Conservation (phyloP, 768 basidiomycete species). For the Dioszegia hungarica region DNA sequence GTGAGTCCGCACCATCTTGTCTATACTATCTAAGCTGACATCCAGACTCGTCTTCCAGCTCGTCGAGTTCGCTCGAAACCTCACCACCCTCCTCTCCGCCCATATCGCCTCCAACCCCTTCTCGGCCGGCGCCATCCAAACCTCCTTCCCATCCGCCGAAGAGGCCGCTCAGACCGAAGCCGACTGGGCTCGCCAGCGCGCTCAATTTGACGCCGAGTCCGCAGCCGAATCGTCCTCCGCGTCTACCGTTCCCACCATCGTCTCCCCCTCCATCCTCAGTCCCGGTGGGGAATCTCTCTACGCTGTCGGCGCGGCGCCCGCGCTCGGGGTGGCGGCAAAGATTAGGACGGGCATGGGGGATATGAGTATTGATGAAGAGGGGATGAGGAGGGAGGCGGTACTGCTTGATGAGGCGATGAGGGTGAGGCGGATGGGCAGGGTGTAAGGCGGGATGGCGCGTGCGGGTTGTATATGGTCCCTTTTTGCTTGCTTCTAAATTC, state of each 20-base stretch:
- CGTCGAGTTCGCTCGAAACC: conserved; percentile 42
- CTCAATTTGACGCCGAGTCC: conserved; percentile 20
- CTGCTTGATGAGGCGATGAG: conserved; percentile 30
- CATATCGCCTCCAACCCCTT: conserved; percentile 2
- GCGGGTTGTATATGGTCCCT: neutral
- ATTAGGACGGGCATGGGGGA: neutral
- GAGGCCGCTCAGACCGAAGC: conserved; percentile 24
- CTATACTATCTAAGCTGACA: neutral
- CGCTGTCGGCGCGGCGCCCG: neutral
- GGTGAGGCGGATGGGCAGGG: conserved; percentile 6
- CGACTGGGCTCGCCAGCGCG: conserved; percentile 36
- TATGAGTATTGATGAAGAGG: conserved; percentile 21
- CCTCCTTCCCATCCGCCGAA: conserved; percentile 20
- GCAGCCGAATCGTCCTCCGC: neutral
- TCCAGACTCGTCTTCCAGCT: conserved; percentile 46
- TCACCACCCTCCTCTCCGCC: conserved; percentile 28
- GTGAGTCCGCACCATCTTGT: conserved; percentile 19
- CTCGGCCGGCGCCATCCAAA: conserved; percentile 2
- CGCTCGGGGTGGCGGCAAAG: neutral
- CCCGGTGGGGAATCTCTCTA: neutral
- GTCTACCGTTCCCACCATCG: neutral
- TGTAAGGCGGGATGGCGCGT: neutral
- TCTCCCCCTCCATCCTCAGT: neutral
- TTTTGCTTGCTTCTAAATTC: no score
- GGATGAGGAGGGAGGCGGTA: conserved; percentile 23